Conservation (phyloP, 2,329 filamentous ascomycete species). For the Aspergillus spinulosporus region DNA sequence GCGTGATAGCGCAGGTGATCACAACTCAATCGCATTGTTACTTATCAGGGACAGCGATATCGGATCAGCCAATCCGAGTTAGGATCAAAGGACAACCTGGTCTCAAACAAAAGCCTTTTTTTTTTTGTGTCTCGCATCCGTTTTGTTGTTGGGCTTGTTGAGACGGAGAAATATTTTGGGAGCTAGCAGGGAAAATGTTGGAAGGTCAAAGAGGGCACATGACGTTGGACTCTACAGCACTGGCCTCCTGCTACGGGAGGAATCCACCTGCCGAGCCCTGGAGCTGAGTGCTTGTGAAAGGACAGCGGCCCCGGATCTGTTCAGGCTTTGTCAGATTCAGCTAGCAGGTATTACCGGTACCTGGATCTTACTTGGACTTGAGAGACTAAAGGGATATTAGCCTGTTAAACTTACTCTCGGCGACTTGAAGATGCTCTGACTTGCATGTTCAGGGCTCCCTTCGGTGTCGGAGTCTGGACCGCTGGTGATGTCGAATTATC, state of each 20-base stretch:
- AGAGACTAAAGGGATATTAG: neutral
- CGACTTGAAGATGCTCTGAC: neutral
- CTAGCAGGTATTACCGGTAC: neutral
- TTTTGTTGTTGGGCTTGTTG: neutral
- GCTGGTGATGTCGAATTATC: neutral
- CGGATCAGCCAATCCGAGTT: neutral
- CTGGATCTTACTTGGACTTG: neutral
- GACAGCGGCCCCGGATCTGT: neutral
- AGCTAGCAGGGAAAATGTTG: slow-evolving; percentile 1
- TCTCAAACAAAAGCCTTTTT: neutral
- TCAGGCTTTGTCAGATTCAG: neutral
- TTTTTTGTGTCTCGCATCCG: neutral
- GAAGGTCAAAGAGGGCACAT: slow-evolving; percentile 3
- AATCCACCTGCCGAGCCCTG: slow-evolving; percentile 4
- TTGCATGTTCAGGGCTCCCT: neutral
- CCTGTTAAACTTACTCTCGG: neutral
- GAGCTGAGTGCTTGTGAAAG: slow-evolving; percentile 7
- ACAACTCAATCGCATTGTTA: neutral
- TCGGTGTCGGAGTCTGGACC: neutral
- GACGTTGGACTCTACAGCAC: slow-evolving; percentile 6
- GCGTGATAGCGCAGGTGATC: neutral
- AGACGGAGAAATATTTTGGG: neutral
- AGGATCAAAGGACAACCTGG: neutral
- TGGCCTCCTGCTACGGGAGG: neutral
- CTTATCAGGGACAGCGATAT: neutral